A percentile compares a stretch with the other conserved stretches of the same genome.
These are phyloP conservation scores for Metschnikowia shivogae DNA, from an alignment of 805 yeast genomes.

Conservation along the genomic window DNA sequence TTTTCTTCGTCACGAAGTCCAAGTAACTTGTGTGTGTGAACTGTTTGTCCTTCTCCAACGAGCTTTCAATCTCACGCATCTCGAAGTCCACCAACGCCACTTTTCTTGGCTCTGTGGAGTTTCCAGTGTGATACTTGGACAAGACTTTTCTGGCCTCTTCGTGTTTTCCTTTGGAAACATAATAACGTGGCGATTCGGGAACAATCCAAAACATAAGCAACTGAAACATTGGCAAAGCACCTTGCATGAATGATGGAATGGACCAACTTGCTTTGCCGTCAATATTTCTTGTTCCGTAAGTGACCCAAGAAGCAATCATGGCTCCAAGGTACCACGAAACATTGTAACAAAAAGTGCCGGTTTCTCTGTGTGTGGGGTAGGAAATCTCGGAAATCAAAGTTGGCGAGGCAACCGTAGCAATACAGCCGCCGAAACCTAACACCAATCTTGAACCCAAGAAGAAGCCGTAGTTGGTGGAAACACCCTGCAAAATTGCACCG, in stretches of 20 bases:
- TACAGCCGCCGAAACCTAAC: conserved; percentile 44
- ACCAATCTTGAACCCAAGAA: conserved; percentile 45
- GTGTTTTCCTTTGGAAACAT: conserved; percentile 36
- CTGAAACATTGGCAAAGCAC: conserved; percentile 43
- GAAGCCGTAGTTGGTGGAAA: conserved; percentile 29
- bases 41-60: conserved; percentile 36
- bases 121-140: conserved; percentile 38
- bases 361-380: conserved; percentile 40
- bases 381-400: conserved; percentile 48
- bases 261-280: conserved; percentile 42
- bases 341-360: conserved; percentile 40
- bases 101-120: conserved; percentile 24
- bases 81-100: conserved; percentile 19
- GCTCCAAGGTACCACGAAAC: conserved; percentile 53
- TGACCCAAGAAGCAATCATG: conserved; percentile 48
- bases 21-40: conserved; percentile 30
- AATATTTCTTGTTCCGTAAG: conserved; percentile 42
- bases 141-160: conserved; percentile 43
- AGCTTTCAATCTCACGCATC: conserved; percentile 22
- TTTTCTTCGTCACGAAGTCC: conserved; percentile 36
- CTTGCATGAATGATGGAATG: conserved; percentile 52
- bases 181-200: conserved; percentile 50
- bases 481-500: conserved; percentile 39
- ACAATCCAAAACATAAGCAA: conserved; percentile 19
- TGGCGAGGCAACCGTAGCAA: conserved; percentile 45